Conservation (phyloP, 352 stramenopile genomes). For the Albugo candida region DNA sequence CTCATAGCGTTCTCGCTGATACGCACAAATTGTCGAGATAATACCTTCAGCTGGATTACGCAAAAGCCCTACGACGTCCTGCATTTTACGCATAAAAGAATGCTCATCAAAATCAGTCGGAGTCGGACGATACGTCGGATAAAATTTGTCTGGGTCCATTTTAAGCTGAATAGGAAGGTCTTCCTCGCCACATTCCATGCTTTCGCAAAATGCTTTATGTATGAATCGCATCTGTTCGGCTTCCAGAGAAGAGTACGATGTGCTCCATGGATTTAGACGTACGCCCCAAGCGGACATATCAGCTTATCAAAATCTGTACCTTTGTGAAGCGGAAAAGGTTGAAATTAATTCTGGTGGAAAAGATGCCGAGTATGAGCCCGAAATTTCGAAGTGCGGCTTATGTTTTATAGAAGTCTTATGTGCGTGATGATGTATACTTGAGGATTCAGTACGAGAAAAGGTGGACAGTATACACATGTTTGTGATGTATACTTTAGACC, state of each 20-base stretch:
- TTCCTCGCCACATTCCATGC: constrained; percentile 64
- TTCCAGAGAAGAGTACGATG: constrained; percentile 71
- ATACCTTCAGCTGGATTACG: constrained; percentile 65
- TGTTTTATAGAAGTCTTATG: too few species aligned
- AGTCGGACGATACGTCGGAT: constrained; percentile 47
- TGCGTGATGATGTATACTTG: too few species aligned
- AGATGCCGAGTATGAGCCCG: too few species aligned
- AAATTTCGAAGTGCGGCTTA: too few species aligned
- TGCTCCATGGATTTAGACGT: constrained; percentile 59
- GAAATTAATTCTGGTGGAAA: too few species aligned
- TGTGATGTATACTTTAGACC: too few species aligned
- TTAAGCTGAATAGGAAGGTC: constrained; percentile 65
- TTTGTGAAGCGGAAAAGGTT: too few species aligned
- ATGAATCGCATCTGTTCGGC: constrained; percentile 73
- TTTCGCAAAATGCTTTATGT: constrained; percentile 70
- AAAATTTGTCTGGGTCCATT: constrained; percentile 64
- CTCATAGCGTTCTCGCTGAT: constrained; percentile 62
- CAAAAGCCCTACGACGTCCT: constrained; percentile 59
- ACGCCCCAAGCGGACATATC: constrained; percentile 66
- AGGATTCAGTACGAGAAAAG: too few species aligned
- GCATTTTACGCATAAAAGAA: constrained; percentile 77
- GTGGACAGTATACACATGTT: too few species aligned
- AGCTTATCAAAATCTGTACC: too few species aligned
- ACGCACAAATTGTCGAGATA: constrained; percentile 73
- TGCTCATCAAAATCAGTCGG: constrained; percentile 74